Evolutionary conservation across 2,329 filamentous ascomycete genomes (phyloP).

Genomic region (Trichoderma cornu-damae): DNA sequence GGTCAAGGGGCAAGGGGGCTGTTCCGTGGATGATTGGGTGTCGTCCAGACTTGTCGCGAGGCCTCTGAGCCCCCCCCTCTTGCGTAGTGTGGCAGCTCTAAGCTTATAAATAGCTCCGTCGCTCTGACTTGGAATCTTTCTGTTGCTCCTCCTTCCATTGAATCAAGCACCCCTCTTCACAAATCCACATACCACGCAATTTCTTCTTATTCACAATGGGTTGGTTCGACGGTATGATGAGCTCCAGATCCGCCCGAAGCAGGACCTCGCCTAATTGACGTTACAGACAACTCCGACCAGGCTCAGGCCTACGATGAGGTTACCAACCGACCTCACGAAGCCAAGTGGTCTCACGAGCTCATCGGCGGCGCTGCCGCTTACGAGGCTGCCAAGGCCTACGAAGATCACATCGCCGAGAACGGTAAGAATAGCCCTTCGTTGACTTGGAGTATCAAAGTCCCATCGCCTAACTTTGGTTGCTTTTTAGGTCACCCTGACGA

Average conservation of each 20-base stretch:
- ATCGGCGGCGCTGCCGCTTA: conserved; percentile 30
- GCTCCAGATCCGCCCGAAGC: neutral
- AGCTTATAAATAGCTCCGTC: conserved; percentile 17
- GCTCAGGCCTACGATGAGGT: conserved; percentile 28
- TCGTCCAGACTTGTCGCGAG: neutral
- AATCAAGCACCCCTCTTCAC: conserved; percentile 4
- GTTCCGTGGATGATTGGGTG: conserved; percentile 7
- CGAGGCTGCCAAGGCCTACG: conserved; percentile 31
- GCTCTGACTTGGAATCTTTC: neutral
- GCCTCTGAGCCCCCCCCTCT: conserved; percentile 3
- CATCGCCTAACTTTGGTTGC: neutral
- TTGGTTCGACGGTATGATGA: conserved; percentile 23
- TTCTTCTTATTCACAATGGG: conserved; percentile 22
- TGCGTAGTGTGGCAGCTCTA: conserved; percentile 7
- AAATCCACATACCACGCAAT: conserved; percentile 1
- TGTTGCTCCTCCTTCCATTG: neutral
- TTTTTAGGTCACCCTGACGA: conserved; percentile 27
- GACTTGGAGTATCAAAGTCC: neutral
- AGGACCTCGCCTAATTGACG: neutral
- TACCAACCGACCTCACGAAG: conserved; percentile 27
- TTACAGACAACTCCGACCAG: conserved; percentile 24
- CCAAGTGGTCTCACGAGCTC: conserved; percentile 30
- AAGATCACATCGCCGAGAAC: conserved; percentile 27
- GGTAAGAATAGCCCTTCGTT: conserved; percentile 18
- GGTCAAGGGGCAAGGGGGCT: conserved; percentile 5